These are phyloP conservation scores for Zoysia japonica DNA, from an alignment of 176 grass and related monocot genomes.

Conservation along the genomic window DNA sequence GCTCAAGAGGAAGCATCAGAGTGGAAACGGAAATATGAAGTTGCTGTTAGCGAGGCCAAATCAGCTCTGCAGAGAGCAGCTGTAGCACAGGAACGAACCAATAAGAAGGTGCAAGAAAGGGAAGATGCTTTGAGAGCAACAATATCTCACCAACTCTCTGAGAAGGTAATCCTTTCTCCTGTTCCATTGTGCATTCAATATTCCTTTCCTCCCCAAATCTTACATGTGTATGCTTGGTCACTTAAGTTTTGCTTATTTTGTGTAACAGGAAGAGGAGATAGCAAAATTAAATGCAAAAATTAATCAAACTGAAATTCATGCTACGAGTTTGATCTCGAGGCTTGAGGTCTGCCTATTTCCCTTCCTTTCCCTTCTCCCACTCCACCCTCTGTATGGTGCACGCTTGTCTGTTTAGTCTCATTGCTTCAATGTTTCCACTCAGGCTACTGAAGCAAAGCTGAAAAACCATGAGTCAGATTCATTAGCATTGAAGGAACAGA, in stretches of 20 bases:
- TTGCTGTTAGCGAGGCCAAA: constrained; percentile 78
- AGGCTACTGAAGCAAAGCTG: constrained; percentile 75
- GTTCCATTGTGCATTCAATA: background rate
- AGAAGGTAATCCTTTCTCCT: constrained; percentile 59
- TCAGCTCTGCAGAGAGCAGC: constrained; percentile 85
- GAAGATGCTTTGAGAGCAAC: constrained; percentile 82
- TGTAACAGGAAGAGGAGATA: constrained; percentile 84
- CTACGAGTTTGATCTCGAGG: constrained; percentile 63
- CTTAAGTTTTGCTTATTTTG: constrained; percentile 25
- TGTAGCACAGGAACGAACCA: constrained; percentile 88
- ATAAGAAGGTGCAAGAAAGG: constrained; percentile 90
- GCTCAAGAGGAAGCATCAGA: constrained; percentile 93
- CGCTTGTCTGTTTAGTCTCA: background rate
- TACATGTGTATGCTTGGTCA: background rate
- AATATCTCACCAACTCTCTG: constrained; percentile 73
- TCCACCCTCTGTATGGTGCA: background rate
- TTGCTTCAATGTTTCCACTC: constrained; percentile 32
- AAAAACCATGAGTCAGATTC: constrained; percentile 71
- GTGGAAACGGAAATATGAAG: constrained; percentile 94
- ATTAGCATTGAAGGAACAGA: constrained; percentile 73
- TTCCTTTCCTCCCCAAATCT: constrained; percentile 14
- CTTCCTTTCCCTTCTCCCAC: background rate
- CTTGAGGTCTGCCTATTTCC: constrained; percentile 57
- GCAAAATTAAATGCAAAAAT: constrained; percentile 68
- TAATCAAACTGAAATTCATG: constrained; percentile 76